Conservation (phyloP, 805 yeast species). For the Saitoella complicata region DNA sequence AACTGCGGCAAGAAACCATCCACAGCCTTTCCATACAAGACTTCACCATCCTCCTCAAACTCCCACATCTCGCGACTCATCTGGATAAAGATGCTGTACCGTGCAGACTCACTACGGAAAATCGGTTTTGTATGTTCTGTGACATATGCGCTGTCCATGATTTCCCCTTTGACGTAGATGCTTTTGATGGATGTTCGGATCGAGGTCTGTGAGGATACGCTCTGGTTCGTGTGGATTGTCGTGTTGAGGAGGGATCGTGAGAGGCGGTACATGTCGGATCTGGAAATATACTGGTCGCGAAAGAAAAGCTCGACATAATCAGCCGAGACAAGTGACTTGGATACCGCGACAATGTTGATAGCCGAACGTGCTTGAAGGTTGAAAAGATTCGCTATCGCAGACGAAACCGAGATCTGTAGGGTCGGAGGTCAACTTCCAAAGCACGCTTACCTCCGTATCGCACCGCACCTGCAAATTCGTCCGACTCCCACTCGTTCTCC, state of each 20-base stretch:
- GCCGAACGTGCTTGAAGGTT: neutral
- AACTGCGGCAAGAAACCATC: slow-evolving; percentile 84
- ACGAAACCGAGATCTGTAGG: neutral
- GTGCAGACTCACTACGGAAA: slow-evolving; percentile 82
- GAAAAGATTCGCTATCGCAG: neutral
- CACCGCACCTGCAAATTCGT: neutral
- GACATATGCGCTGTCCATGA: slow-evolving; percentile 58
- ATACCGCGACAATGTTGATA: neutral
- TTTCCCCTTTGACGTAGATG: slow-evolving; percentile 50
- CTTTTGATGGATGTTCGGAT: slow-evolving; percentile 49
- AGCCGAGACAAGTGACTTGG: slow-evolving; percentile 31
- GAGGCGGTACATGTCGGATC: slow-evolving; percentile 67
- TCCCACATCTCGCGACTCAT: slow-evolving; percentile 95
- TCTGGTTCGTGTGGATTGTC: slow-evolving; percentile 45
- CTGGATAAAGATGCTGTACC: slow-evolving; percentile 67
- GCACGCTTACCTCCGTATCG: neutral
- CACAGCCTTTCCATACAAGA: slow-evolving; percentile 79
- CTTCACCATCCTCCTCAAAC: slow-evolving; percentile 91
- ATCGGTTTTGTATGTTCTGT: slow-evolving; percentile 60
- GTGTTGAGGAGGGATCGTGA: slow-evolving; percentile 27
- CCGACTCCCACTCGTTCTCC: too few relatives aligned
- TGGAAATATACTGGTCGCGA: slow-evolving; percentile 49
- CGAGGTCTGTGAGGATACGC: slow-evolving; percentile 37
- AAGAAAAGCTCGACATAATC: slow-evolving; percentile 57
- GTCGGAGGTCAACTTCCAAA: neutral